Evolutionary conservation across 2,329 filamentous ascomycete species (phyloP), one percentile per base, ranked within the genome.

Genomic region (Calonectria fujianensis): DNA sequence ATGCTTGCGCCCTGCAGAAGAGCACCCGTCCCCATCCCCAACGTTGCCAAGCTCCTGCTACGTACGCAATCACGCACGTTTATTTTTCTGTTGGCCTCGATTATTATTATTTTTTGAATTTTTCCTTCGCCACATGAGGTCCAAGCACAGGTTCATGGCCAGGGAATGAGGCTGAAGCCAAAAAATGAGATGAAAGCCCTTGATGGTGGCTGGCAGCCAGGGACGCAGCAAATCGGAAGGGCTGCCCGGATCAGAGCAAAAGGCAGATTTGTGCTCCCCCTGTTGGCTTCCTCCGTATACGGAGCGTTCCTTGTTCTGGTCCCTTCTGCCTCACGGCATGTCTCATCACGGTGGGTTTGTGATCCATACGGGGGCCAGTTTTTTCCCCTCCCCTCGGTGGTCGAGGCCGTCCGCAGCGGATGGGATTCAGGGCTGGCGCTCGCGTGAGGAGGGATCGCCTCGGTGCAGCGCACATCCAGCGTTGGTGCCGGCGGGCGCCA

Each of bases 321-420:
- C 24, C 13, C 32, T 61, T 39, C n/a, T 61, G 57, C 57, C 20
- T 61, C 57, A 14, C 57, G 32, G 35, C 4, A 39, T 27, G 57
- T 61, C 57, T 61, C 57, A 61, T 61, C 57, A n/a, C 35, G 32
- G 57, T 61, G 57, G 57, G 35, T 61, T 61, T 35, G 51, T 16
- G 54, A 35, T 37, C 54, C 20, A 59, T 59, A 24, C 20, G 31
- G 31, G 20, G 13, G 20, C 35, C 35, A 27, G 16, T 63, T 39
- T 29, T 41, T 39, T 27, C 13, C 57, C 29, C 32, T 10, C 18
- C 45, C 45, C 10, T 48, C 20, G 10, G 32, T 35, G 32, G 9
- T 48, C 18, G 24, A 35, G 57, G 31, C 54, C 54, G 35, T 61
- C 32, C 20, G n/a, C 41, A 20, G 20, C 20, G 41, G 45, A 41